Conservation (phyloP, 2,329 filamentous ascomycete species). For the Byssoonygena ceratinophila region DNA sequence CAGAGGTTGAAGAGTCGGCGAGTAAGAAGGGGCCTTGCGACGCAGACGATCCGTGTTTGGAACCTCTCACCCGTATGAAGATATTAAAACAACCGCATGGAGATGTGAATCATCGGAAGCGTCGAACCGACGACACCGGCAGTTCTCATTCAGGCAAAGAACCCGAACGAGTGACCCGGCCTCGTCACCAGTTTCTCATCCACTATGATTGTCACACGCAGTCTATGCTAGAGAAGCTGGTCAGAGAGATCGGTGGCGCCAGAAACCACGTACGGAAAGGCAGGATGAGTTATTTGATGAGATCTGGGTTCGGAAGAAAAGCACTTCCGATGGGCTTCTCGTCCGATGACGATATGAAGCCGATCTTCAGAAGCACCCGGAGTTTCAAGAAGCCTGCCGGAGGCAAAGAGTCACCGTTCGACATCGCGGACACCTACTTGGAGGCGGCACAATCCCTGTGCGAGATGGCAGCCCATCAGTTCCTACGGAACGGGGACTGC, state of each 20-base stretch:
- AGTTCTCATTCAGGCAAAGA: conserved; percentile 1
- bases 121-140: conserved; percentile 17
- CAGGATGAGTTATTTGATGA: conserved; percentile 46
- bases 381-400: not conserved
- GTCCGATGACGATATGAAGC: conserved; percentile 10
- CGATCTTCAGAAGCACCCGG: conserved; percentile 10
- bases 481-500: conserved; percentile 79
- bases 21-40: not conserved
- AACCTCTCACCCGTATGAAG: conserved; percentile 12
- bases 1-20: conserved; percentile 19
- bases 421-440: conserved; percentile 64
- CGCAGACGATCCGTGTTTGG: conserved; percentile 1
- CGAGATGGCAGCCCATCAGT: conserved; percentile 79
- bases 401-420: conserved; percentile 43
- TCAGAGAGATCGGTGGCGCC: conserved; percentile 68
- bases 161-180: conserved; percentile 47
- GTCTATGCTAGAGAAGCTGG: conserved; percentile 67
- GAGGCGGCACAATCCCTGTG: conserved; percentile 72
- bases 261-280: conserved; percentile 78
- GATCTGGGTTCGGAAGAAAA: conserved; percentile 17
- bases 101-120: conserved; percentile 27
- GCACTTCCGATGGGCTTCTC: conserved; percentile 9
- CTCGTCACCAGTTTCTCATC: conserved; percentile 69
- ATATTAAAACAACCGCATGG: conserved; percentile 12
- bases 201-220: conserved; percentile 87